Evolutionary conservation across 371 early-diverging fungal species (phyloP).

Genomic region (Blakeslea trispora): DNA sequence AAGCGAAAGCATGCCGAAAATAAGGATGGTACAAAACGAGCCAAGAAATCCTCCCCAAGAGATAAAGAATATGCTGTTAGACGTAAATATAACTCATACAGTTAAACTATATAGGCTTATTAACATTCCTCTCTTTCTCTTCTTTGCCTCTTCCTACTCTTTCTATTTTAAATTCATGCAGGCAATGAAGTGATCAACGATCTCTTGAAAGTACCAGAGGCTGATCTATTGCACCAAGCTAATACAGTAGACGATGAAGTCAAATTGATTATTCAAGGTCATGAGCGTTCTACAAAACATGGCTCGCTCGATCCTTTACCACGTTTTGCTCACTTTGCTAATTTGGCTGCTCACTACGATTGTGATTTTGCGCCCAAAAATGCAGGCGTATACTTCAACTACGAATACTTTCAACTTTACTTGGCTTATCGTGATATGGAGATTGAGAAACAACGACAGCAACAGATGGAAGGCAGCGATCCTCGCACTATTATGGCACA

Average conservation of each 20-base stretch:
- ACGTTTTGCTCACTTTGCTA: constrained; percentile 51
- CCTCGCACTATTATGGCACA: constrained; percentile 41
- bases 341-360: constrained; percentile 49
- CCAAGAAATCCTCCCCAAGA: constrained; percentile 43
- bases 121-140: background rate
- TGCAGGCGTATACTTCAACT: constrained; percentile 53
- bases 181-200: constrained; percentile 49
- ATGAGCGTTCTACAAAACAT: constrained; percentile 37
- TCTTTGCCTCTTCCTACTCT: no score
- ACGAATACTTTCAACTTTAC: constrained; percentile 51
- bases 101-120: no score
- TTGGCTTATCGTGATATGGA: constrained; percentile 49
- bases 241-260: constrained; percentile 45
- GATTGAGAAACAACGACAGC: constrained; percentile 35
- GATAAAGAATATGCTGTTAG: constrained; percentile 49
- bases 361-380: constrained; percentile 56
- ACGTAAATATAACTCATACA: no score
- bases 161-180: constrained; percentile 16
- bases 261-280: constrained; percentile 45
- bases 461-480: constrained; percentile 30
- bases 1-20: constrained; percentile 23
- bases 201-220: constrained; percentile 42
- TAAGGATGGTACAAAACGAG: constrained; percentile 29
- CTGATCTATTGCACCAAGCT: constrained; percentile 49
- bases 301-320: constrained; percentile 39